These are phyloP conservation scores for Wickerhamiella domercqiae DNA, from an alignment of 805 yeast species.

Conservation along the genomic window DNA sequence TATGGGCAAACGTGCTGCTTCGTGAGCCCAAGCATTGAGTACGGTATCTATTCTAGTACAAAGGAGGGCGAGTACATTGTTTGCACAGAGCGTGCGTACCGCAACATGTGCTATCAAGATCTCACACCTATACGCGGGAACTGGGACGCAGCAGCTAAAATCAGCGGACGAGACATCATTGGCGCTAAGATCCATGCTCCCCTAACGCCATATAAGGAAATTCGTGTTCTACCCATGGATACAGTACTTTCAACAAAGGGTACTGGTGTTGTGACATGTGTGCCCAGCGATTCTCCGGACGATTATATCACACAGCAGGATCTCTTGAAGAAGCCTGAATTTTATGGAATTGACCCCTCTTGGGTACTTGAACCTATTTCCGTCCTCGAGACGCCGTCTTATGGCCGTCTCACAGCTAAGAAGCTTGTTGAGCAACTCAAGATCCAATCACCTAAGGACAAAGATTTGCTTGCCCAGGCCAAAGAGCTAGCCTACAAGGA, in stretches of 20 bases:
- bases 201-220: conserved; percentile 46
- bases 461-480: conserved; percentile 73
- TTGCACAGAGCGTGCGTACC: conserved; percentile 89
- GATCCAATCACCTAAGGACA: conserved; percentile 88
- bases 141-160: conserved; percentile 40
- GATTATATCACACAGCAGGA: conserved; percentile 81
- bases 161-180: conserved; percentile 59
- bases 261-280: conserved; percentile 98
- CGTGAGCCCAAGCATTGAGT: conserved; percentile 84
- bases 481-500: conserved; percentile 93
- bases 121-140: conserved; percentile 79
- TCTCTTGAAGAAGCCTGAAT: conserved; percentile 77
- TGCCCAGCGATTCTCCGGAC: conserved; percentile 98
- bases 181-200: conserved; percentile 87
- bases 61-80: conserved; percentile 53
- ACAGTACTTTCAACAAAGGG: conserved; percentile 89
- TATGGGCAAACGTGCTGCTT: conserved; percentile 97
- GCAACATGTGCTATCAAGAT: conserved; percentile 92
- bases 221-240: conserved; percentile 92
- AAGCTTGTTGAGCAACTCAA: conserved; percentile 69
- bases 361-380: conserved; percentile 61
- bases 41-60: conserved; percentile 83
- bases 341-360: conserved; percentile 64
- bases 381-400: conserved; percentile 63
- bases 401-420: conserved; percentile 83